Percentiles rank a stretch among this genome's conserved stretches.
Evolutionary conservation across 2,329 filamentous ascomycete genomes (phyloP).

Genomic region (Sporothrix mexicana): DNA sequence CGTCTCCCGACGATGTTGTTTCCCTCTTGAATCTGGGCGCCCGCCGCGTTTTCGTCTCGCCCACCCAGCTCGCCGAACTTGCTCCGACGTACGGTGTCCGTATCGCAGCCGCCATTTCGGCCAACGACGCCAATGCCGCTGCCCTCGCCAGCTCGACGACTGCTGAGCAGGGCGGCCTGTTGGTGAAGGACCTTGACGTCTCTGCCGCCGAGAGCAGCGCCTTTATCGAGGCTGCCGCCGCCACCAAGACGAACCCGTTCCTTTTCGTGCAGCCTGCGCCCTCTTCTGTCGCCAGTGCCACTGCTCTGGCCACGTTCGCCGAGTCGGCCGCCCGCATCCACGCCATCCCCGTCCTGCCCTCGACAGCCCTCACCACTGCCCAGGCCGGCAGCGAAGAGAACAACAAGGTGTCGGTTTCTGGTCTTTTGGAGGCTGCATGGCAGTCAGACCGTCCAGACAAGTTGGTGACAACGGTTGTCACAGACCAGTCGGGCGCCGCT

Average conservation of each 20-base stretch:
- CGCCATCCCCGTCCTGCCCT: conserved; percentile 76
- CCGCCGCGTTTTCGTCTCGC: conserved; percentile 79
- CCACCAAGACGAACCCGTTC: conserved; percentile 52
- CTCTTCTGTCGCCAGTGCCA: conserved; percentile 39
- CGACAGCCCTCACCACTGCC: conserved; percentile 74
- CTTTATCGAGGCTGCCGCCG: conserved; percentile 54
- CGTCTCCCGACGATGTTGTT: conserved; percentile 73
- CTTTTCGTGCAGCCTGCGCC: conserved; percentile 59
- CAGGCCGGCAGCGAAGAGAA: conserved; percentile 56
- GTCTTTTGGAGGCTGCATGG: conserved; percentile 75
- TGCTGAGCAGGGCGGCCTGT: conserved; percentile 57
- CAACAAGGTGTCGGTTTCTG: conserved; percentile 67
- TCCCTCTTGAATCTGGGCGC: conserved; percentile 85
- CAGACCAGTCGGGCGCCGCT: conserved; percentile 82
- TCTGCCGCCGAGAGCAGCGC: conserved; percentile 43
- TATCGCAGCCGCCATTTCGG: conserved; percentile 59
- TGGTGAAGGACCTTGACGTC: conserved; percentile 60
- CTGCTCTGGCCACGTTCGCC: conserved; percentile 55
- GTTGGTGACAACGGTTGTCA: conserved; percentile 87
- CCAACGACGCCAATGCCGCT: conserved; percentile 36
- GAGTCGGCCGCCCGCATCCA: conserved; percentile 56
- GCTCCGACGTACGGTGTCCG: conserved; percentile 59
- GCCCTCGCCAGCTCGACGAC: conserved; percentile 42
- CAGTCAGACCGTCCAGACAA: conserved; percentile 82
- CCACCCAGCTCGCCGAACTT: conserved; percentile 68